Conservation (phyloP, 306 rosid species). For the Trichosanthes cucumerina region DNA sequence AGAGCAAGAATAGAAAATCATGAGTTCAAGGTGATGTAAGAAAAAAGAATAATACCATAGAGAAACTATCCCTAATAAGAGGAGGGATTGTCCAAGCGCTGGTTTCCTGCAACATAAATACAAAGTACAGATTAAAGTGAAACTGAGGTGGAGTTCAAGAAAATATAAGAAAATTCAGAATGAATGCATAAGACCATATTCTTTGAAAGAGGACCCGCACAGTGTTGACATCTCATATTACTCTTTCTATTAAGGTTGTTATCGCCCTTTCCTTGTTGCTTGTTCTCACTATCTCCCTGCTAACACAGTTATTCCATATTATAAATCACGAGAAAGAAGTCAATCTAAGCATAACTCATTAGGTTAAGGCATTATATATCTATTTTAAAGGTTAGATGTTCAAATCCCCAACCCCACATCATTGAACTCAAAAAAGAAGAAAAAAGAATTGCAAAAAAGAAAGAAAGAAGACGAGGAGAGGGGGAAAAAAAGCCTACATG, state of each 20-base stretch:
- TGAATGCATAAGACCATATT: conserved; percentile 35
- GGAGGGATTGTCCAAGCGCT: conserved; percentile 64
- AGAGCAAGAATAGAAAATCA: neutral
- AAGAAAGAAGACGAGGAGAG: no score
- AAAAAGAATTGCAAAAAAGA: no score
- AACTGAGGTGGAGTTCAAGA: neutral
- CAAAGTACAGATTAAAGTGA: neutral
- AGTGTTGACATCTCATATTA: conserved; percentile 57
- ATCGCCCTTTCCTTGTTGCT: neutral
- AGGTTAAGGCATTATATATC: no score
- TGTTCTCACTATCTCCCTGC: neutral
- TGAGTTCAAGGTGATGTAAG: neutral
- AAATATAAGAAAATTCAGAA: neutral
- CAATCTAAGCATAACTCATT: neutral
- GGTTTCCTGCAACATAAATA: conserved; percentile 43
- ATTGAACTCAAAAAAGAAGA: no score
- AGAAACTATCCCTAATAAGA: conserved; percentile 73
- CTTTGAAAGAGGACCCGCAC: conserved; percentile 75
- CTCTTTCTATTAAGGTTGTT: neutral
- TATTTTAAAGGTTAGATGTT: no score
- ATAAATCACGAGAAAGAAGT: neutral
- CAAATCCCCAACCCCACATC: no score
- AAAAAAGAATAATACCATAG: conserved; percentile 39
- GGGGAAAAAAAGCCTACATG: no score
- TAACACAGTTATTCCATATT: neutral